Evolutionary conservation across 2,329 filamentous ascomycete genomes (phyloP).

Genomic region (Penicillium psychrosexuale): DNA sequence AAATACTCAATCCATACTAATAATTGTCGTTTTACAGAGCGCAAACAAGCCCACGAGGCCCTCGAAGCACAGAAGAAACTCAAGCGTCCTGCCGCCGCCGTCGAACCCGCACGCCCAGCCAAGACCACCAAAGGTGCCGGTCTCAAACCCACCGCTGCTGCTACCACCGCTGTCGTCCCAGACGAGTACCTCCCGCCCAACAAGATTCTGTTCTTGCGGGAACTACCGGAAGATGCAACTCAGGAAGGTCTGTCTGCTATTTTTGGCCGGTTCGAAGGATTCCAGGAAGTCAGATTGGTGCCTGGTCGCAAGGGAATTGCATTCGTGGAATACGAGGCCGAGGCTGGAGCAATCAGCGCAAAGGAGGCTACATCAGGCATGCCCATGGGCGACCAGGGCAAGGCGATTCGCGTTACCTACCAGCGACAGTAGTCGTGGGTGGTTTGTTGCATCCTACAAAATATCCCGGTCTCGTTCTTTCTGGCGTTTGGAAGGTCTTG

Average conservation of each 20-base stretch:
- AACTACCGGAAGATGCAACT: conserved; percentile 82
- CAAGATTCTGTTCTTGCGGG: conserved; percentile 93
- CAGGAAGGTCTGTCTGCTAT: conserved; percentile 74
- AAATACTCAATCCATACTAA: conserved; percentile 3
- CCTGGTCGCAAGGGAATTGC: conserved; percentile 84
- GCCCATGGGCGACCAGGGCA: conserved; percentile 68
- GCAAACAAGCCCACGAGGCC: conserved; percentile 78
- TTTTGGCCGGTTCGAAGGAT: conserved; percentile 88
- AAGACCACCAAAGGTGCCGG: conserved; percentile 70
- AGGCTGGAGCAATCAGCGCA: conserved; percentile 83
- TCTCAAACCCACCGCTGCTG: conserved; percentile 70
- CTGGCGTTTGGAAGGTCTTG: conserved; percentile 32
- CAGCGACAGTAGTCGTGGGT: conserved; percentile 63
- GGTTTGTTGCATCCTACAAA: conserved; percentile 14
- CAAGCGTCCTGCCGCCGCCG: conserved; percentile 59
- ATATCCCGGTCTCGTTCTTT: conserved; percentile 20
- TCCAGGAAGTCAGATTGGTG: conserved; percentile 87
- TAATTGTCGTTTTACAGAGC: conserved; percentile 45
- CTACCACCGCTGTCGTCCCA: conserved; percentile 72
- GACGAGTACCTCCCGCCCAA: conserved; percentile 98
- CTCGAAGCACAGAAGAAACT: conserved; percentile 74
- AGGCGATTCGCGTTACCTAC: conserved; percentile 91
- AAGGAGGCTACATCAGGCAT: conserved; percentile 92
- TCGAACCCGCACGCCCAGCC: conserved; percentile 55
- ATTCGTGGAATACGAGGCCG: conserved; percentile 93